Evolutionary conservation across 768 basidiomycete species (phyloP), one percentile per base, ranked within the genome.

Genomic region (Tubosaeta sp.): DNA sequence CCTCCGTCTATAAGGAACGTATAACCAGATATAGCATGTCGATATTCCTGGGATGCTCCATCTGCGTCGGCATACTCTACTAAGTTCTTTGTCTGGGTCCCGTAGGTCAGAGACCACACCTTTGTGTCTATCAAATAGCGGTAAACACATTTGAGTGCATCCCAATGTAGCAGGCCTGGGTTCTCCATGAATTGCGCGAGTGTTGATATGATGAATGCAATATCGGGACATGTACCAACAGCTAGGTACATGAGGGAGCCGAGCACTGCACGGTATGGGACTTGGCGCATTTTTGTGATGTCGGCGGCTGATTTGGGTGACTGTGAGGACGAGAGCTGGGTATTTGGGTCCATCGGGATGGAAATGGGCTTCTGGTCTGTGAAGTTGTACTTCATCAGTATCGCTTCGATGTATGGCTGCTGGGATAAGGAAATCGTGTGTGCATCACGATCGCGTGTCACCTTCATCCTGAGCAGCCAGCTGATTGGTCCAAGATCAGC

Each of bases 401-500:
- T 58, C 0, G 48, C 35, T 0, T 56, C 27, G 6, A 56, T 21
- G 10, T 49, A 56, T 0, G 42, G 21, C 13, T 56, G 39, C 13
- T 58, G 51, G 0, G 43, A 55, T 0, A 55, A 2, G 3, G 45
- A 34, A 0, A 56, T 47, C 0, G 47, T 58, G 4, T 2, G 22
- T 0, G 35, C n/a, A 3, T 46, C 38, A 3, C 16, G n/a, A 22
- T 58, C 22, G 0, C 14, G 2, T 0, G 16, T 54, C 0, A 59
- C 53, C 13, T 58, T 50, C 45, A 59, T 54, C 0, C 51, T 18
- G 0, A 61, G 43, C 0, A 61, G 27, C 59, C 54, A 58, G 22
- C 41, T 53, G 18, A 60, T 58, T 0, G 42, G 46, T 5, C 40
- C 18, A 0, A 46, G 22, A 14, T 54, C n/a, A 1, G 49, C 29